Percentiles rank a stretch among this genome's conserved stretches.
Evolutionary conservation across 768 basidiomycete genomes (phyloP).

Genomic region (Hemileccinum impolitum): DNA sequence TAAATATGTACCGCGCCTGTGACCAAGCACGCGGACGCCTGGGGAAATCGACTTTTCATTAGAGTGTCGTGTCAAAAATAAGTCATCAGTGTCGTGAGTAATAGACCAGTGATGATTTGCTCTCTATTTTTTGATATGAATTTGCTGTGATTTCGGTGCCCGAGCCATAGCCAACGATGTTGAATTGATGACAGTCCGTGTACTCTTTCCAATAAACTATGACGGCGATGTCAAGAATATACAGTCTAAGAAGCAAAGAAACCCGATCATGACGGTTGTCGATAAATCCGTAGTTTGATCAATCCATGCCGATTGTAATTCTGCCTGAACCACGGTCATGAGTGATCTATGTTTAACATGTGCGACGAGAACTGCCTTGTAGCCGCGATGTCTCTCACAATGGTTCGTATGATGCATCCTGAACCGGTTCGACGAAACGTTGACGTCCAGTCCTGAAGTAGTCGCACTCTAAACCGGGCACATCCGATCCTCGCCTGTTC

Average conservation of each 20-base stretch:
- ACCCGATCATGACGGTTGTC: not conserved
- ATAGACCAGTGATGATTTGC: constrained; percentile 6
- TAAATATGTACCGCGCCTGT: constrained; percentile 61
- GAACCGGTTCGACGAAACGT: constrained; percentile 6
- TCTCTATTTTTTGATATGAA: constrained; percentile 7
- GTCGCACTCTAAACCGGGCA: no score
- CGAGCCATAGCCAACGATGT: constrained; percentile 5
- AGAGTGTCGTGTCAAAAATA: not conserved
- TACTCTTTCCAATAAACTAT: not conserved
- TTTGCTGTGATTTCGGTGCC: not conserved
- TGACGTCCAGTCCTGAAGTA: not conserved
- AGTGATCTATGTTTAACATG: not conserved
- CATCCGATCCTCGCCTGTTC: no score
- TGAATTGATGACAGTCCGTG: constrained; percentile 3
- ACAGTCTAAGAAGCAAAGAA: not conserved
- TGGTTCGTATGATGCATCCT: not conserved
- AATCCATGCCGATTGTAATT: not conserved
- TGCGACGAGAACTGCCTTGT: not conserved
- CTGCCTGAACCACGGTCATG: not conserved
- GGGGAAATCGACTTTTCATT: not conserved
- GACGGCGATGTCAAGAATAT: not conserved
- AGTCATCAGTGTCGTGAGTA: constrained; percentile 7
- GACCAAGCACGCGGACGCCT: constrained; percentile 48
- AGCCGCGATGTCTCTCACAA: no score
- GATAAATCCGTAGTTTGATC: not conserved